These are phyloP conservation scores for Vaccinium corymbosum DNA, from an alignment of 148 eudicot species.

Conservation along the genomic window DNA sequence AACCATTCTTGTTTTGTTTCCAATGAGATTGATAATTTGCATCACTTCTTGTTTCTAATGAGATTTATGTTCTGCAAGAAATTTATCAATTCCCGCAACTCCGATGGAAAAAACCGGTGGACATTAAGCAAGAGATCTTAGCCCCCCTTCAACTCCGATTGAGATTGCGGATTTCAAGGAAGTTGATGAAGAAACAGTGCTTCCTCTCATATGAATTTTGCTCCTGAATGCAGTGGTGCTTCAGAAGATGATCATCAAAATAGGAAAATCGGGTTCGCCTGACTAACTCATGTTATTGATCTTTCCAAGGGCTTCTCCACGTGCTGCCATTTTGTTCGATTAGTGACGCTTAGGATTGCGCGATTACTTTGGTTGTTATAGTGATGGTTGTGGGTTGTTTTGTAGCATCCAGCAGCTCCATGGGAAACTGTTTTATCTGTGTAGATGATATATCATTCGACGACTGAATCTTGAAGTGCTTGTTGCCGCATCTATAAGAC, in stretches of 20 bases:
- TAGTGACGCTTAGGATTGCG: too few relatives aligned
- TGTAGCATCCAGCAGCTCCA: too few relatives aligned
- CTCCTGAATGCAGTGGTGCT: neutral
- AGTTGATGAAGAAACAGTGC: neutral
- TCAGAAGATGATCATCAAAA: neutral
- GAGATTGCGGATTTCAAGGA: neutral
- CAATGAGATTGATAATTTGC: too few relatives aligned
- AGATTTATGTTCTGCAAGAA: neutral
- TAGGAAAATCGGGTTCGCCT: neutral
- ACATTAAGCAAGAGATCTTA: too few relatives aligned
- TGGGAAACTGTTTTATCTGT: too few relatives aligned
- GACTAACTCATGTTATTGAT: neutral
- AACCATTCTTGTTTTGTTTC: too few relatives aligned
- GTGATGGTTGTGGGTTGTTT: too few relatives aligned
- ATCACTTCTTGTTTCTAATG: neutral
- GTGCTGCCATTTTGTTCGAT: neutral
- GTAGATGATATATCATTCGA: too few relatives aligned
- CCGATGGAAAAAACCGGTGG: neutral
- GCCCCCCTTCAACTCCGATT: neutral
- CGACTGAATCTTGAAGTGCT: too few relatives aligned
- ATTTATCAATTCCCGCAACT: neutral
- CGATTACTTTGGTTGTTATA: too few relatives aligned
- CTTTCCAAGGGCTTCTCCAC: neutral
- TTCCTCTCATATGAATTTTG: neutral
- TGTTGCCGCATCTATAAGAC: too few relatives aligned